These are phyloP conservation scores for Phytophthora sansomeana DNA, from an alignment of 352 stramenopile species.

Conservation along the genomic window DNA sequence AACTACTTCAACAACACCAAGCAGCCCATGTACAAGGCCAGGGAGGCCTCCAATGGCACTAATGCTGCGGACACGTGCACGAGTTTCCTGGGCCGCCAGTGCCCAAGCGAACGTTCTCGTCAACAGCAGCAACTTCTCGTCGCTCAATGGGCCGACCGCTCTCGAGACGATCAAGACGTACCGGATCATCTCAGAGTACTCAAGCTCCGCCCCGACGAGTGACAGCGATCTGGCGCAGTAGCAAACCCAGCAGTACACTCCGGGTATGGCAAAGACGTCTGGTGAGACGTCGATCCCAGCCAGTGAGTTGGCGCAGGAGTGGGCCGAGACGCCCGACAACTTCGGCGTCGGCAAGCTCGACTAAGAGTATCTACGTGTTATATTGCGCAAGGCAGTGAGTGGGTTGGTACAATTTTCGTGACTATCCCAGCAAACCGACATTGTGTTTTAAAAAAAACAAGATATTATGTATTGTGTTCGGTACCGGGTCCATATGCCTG, in stretches of 20 bases:
- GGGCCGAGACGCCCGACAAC: too few species aligned
- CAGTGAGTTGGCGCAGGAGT: too few species aligned
- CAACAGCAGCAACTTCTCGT: slow-evolving; percentile 36
- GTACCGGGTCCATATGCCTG: too few species aligned
- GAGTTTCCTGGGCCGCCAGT: slow-evolving; percentile 27
- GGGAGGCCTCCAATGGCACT: slow-evolving; percentile 1
- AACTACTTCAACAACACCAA: too few species aligned
- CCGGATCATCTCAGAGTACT: slow-evolving; percentile 15
- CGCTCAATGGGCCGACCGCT: slow-evolving; percentile 13
- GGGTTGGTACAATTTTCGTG: too few species aligned
- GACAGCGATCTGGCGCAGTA: slow-evolving; percentile 16
- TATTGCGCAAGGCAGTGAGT: slow-evolving; percentile 20
- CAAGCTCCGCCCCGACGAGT: slow-evolving; percentile 3
- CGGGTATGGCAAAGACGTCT: slow-evolving; percentile 18
- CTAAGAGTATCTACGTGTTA: slow-evolving; percentile 17
- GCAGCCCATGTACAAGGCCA: slow-evolving; percentile 20
- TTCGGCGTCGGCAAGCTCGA: too few species aligned
- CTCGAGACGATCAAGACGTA: slow-evolving; percentile 23
- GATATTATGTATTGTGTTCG: too few species aligned
- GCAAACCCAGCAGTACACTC: slow-evolving; percentile 27
- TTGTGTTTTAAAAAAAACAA: too few species aligned
- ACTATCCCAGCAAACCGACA: too few species aligned
- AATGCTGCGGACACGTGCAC: slow-evolving; percentile 17
- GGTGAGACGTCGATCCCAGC: slow-evolving; percentile 13
- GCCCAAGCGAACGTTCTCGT: slow-evolving; percentile 35